Conservation (phyloP, 2,329 filamentous ascomycete species). For the Fusarium veterinarium region DNA sequence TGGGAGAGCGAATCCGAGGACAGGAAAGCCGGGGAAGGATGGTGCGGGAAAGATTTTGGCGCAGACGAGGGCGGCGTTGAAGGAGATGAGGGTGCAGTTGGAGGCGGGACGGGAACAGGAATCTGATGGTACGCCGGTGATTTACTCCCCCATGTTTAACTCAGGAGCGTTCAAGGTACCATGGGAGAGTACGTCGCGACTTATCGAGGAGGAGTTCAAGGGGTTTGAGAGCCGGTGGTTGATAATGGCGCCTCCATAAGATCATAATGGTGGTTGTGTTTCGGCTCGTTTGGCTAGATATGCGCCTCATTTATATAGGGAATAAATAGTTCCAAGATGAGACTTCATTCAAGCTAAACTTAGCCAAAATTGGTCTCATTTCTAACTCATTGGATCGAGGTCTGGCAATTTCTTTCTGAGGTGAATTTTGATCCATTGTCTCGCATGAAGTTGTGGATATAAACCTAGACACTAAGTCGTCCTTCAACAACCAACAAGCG, state of each 20-base stretch:
- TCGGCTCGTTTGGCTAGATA: background rate
- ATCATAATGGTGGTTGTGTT: background rate
- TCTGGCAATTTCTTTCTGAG: accelerated
- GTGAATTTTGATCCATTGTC: accelerated
- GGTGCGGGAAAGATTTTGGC: constrained; percentile 12
- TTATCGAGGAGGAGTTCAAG: constrained; percentile 31
- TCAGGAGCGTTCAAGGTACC: constrained; percentile 33
- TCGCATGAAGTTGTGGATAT: accelerated
- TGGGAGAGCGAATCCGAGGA: constrained; percentile 21
- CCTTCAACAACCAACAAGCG: background rate
- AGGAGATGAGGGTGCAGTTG: constrained; percentile 19
- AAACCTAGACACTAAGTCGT: accelerated
- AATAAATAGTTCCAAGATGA: accelerated
- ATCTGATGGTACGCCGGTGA: accelerated
- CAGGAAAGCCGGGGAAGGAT: constrained; percentile 33
- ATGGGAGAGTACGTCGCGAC: constrained; percentile 19
- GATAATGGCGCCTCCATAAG: constrained; percentile 33
- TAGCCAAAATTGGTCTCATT: accelerated
- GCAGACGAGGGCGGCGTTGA: constrained; percentile 29
- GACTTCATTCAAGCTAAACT: accelerated
- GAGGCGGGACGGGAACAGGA: background rate
- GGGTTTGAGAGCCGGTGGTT: constrained; percentile 30
- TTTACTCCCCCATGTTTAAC: constrained; percentile 41
- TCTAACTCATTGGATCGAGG: background rate
- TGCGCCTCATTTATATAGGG: background rate